Evolutionary conservation across 2,329 filamentous ascomycete genomes (phyloP), one percentile per base, ranked within the genome.

Genomic region (Purpureocillium takamizusanense): DNA sequence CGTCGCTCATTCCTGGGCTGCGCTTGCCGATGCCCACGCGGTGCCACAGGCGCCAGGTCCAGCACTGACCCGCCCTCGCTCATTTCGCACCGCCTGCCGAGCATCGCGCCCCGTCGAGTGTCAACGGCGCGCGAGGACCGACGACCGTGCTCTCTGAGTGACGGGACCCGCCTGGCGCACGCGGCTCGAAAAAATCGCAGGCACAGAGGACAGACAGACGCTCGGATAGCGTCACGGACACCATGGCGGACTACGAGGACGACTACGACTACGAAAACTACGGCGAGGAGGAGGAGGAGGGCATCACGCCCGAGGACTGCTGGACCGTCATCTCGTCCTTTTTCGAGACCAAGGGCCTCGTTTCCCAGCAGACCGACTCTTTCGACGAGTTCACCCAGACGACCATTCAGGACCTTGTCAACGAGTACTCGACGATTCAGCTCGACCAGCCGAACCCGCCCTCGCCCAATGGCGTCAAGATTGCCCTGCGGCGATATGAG

Each of bases 291-390:
- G 28, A 77, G 28, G 76, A 81, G 45, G 67, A 73, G 43, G 70
- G 70, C 51, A 95, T 97, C 66, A 95, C 89, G 18, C 86, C 89
- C 44, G 92, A 97, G 69, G 94, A 98, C 66, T 95, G 88, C 70
- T 98, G 94, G 92, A 85, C 84, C 48, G 90, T 97, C 55, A 97
- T 98, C 59, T 88, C 86, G 40, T 85, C 92, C 9, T 97, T 95
- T 70, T 98, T 98, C 67, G 87, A 95, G 52, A 77, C 81, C 46
- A 98, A 97, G 66, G 90, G 92, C 54, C 75, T 98, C 25, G 92
- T 95, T 16, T 95, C 92, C 13, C 90, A 98, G 65, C 92, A 98
- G 69, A 81, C 97, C 46, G 90, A 97, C 60, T 98, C 94, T 0
- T 98, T 95, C 65, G 88, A 98, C 65, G 89, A 97, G 59, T 98